These are phyloP conservation scores for Endocarpon pusillum DNA, from an alignment of 495 filamentous ascomycete species.

Conservation along the genomic window DNA sequence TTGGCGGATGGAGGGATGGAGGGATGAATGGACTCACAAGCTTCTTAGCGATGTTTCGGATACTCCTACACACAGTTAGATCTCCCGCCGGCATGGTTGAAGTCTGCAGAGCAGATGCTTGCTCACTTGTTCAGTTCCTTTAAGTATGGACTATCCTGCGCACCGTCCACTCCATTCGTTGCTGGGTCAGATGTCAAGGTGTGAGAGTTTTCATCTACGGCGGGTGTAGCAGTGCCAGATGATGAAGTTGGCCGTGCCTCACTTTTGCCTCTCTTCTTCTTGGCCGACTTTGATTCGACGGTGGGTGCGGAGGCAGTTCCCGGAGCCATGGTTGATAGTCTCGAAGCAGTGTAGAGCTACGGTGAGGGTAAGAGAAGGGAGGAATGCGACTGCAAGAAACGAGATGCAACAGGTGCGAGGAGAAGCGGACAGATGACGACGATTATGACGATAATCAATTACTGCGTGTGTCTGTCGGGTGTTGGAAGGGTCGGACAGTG, in stretches of 20 bases:
- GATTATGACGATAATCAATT: too few relatives aligned
- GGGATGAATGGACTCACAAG: constrained; percentile 55
- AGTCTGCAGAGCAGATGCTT: background rate
- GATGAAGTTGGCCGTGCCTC: constrained; percentile 10
- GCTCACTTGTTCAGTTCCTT: constrained; percentile 76
- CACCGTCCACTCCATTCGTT: constrained; percentile 33
- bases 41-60: constrained; percentile 79
- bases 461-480: too few relatives aligned
- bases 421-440: too few relatives aligned
- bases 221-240: constrained; percentile 6
- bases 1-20: too few relatives aligned
- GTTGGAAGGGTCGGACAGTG: too few relatives aligned
- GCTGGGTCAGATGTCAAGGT: constrained; percentile 14
- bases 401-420: too few relatives aligned
- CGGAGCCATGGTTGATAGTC: too few relatives aligned
- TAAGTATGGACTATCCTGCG: constrained; percentile 54
- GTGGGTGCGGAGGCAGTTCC: constrained; percentile 12
- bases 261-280: constrained; percentile 24
- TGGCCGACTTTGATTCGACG: constrained; percentile 22
- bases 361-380: too few relatives aligned
- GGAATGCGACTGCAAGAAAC: too few relatives aligned
- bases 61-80: constrained; percentile 34
- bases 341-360: too few relatives aligned
- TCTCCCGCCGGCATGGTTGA: constrained; percentile 3
- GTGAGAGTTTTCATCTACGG: too few relatives aligned